Percentiles rank a stretch among this genome's conserved stretches.
Evolutionary conservation across 2,329 filamentous ascomycete species (phyloP).

Genomic region (Claviceps sp.): DNA sequence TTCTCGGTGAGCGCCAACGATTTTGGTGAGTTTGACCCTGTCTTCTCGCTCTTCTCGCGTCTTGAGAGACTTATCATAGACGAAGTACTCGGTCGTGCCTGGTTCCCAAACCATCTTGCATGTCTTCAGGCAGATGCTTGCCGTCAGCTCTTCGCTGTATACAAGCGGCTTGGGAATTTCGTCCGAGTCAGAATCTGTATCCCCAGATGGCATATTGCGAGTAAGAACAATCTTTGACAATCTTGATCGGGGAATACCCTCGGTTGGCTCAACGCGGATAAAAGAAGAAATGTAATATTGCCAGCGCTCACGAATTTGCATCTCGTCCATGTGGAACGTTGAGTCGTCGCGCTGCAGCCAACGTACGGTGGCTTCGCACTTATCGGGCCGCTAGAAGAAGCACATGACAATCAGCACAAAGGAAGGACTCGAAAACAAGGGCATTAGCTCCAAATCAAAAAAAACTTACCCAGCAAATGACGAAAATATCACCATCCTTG

Average conservation of each 20-base stretch:
- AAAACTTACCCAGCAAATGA: constrained; percentile 75
- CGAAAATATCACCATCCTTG: constrained; percentile 85
- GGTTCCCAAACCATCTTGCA: constrained; percentile 70
- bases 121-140: constrained; percentile 64
- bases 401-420: constrained; percentile 17
- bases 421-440: not conserved
- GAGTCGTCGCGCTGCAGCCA: constrained; percentile 55
- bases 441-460: too few relatives aligned
- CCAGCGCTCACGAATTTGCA: constrained; percentile 74
- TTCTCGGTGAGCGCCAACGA: constrained; percentile 47
- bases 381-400: constrained; percentile 45
- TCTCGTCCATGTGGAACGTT: constrained; percentile 78
- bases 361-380: constrained; percentile 57
- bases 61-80: constrained; percentile 57
- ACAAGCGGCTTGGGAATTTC: constrained; percentile 46
- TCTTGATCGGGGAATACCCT: constrained; percentile 53
- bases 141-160: constrained; percentile 53
- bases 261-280: constrained; percentile 76
- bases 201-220: constrained; percentile 52
- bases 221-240: constrained; percentile 57
- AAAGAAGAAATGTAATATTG: constrained; percentile 93
- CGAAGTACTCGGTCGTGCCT: constrained; percentile 54
- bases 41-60: constrained; percentile 49
- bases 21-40: constrained; percentile 38
- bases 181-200: constrained; percentile 50